Conservation (phyloP, 306 rosid genomes). For the Trichosanthes truncata region DNA sequence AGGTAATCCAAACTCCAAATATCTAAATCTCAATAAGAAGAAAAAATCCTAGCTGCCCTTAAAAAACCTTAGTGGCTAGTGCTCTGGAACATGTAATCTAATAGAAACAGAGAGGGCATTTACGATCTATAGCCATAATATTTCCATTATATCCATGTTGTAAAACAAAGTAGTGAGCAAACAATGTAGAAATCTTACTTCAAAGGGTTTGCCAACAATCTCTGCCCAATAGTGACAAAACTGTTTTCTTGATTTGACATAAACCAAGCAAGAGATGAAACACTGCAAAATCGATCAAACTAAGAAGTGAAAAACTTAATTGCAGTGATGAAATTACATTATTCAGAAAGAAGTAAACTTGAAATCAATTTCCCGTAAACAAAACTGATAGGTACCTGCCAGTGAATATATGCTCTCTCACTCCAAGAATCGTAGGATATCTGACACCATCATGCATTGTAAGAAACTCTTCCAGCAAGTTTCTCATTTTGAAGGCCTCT, state of each 20-base stretch:
- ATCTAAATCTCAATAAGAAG: neutral
- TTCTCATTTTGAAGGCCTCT: conserved; percentile 99
- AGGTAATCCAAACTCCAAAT: neutral
- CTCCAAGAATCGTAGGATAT: conserved; percentile 88
- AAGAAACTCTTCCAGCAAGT: conserved; percentile 82
- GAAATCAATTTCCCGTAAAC: conserved; percentile 17
- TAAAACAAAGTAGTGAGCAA: neutral
- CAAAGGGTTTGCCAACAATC: conserved; percentile 84
- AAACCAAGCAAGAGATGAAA: conserved; percentile 97
- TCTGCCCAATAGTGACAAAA: conserved; percentile 95
- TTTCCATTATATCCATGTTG: neutral
- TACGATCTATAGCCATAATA: neutral
- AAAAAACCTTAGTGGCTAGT: neutral
- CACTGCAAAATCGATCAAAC: conserved; percentile 48
- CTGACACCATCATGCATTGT: conserved; percentile 47
- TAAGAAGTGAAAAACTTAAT: conserved; percentile 3
- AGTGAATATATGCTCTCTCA: conserved; percentile 91
- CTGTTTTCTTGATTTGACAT: conserved; percentile 94
- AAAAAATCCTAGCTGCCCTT: neutral
- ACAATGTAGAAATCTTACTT: conserved; percentile 34
- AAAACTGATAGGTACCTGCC: conserved; percentile 56
- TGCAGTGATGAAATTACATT: conserved; percentile 3
- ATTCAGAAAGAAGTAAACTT: conserved; percentile 10
- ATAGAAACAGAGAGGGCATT: neutral
- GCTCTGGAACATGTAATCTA: neutral